These are phyloP conservation scores for Scenedesmus sp. DNA, from an alignment of 163 green algal genomes.

Conservation along the genomic window DNA sequence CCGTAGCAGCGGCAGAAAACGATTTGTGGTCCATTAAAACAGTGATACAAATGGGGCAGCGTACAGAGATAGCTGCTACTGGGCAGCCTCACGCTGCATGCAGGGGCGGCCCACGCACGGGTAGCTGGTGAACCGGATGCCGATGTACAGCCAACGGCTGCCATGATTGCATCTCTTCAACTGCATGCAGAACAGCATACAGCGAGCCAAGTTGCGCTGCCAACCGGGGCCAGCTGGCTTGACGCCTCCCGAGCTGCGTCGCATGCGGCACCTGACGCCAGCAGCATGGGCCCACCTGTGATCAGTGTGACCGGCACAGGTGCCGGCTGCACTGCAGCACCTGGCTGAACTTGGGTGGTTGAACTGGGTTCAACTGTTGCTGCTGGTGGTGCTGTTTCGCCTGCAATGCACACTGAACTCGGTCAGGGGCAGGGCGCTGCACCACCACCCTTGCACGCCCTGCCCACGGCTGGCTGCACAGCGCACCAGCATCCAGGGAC, in stretches of 20 bases:
- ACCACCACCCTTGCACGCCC: neutral
- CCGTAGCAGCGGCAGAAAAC: neutral
- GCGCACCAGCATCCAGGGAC: slow-evolving; percentile 14
- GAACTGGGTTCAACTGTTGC: neutral
- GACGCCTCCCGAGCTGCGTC: neutral
- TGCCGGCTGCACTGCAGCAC: neutral
- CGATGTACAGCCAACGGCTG: neutral
- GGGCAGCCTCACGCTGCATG: too few relatives aligned
- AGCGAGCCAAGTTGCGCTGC: neutral
- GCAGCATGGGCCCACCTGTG: slow-evolving; percentile 32
- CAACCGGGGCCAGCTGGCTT: neutral
- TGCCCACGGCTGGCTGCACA: neutral
- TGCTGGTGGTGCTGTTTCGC: neutral
- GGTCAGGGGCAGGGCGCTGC: neutral
- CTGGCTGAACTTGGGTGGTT: neutral
- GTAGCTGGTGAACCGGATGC: too few relatives aligned
- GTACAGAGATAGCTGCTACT: neutral
- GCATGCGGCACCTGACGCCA: neutral
- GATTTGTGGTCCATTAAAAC: neutral
- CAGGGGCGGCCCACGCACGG: too few relatives aligned
- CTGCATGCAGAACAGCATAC: neutral
- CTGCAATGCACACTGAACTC: neutral
- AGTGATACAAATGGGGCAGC: neutral
- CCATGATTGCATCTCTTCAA: neutral
- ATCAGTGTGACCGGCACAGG: slow-evolving; percentile 57